Conservation (phyloP, 2,329 filamentous ascomycete species). For the Penicillium hesseltinei region DNA sequence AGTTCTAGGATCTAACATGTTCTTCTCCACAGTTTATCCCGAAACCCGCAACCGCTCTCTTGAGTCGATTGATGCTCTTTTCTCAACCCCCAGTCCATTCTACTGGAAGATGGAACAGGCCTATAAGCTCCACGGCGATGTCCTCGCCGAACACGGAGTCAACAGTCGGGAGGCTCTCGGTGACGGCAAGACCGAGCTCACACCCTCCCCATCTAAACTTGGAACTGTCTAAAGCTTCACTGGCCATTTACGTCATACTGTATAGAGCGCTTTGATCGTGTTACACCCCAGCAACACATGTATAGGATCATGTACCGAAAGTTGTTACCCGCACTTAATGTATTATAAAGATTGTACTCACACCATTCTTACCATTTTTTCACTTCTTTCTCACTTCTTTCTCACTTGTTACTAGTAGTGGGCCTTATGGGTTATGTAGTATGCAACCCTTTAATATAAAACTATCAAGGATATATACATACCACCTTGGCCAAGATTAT, state of each 20-base stretch:
- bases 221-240: background rate
- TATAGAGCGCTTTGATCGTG: background rate
- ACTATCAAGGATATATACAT: background rate
- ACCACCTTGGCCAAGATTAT: background rate
- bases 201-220: background rate
- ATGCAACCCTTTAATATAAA: background rate
- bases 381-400: background rate
- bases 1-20: slow-evolving; percentile 3
- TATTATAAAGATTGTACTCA: background rate
- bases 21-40: slow-evolving; percentile 43
- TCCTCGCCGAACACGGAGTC: slow-evolving; percentile 23
- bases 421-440: too few relatives aligned
- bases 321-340: background rate
- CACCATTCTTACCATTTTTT: too few relatives aligned
- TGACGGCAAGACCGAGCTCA: background rate
- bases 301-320: background rate
- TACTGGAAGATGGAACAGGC: slow-evolving; percentile 47
- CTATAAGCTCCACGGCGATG: slow-evolving; percentile 36
- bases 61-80: slow-evolving; percentile 53
- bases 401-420: background rate
- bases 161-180: background rate
- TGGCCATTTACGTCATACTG: background rate
- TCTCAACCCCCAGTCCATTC: slow-evolving; percentile 49
- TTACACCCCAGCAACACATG: background rate
- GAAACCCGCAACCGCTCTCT: slow-evolving; percentile 54